A percentile compares a stretch with the other conserved stretches of the same genome.
These are phyloP conservation scores for Colletotrichum ledebouriae DNA, from an alignment of 2,329 filamentous ascomycete species.

Conservation along the genomic window DNA sequence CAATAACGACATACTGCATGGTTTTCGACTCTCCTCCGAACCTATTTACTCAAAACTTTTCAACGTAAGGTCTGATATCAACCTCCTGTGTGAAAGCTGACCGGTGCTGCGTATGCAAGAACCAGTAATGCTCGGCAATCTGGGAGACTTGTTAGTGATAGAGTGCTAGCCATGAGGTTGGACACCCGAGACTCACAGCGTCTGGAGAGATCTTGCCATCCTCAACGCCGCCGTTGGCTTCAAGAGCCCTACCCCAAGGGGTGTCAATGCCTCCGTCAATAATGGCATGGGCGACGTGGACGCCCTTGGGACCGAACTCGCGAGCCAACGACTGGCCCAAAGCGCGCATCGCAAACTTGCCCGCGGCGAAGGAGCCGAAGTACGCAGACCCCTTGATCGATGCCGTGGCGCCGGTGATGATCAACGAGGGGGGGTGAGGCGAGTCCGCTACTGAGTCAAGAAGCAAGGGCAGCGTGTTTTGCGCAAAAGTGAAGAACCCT, in stretches of 20 bases:
- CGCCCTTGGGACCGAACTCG: slow-evolving; percentile 86
- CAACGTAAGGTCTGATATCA: slow-evolving; percentile 83
- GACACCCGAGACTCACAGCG: slow-evolving; percentile 70
- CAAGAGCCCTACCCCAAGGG: slow-evolving; percentile 71
- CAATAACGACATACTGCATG: slow-evolving; percentile 7
- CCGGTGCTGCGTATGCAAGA: slow-evolving; percentile 83
- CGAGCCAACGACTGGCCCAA: slow-evolving; percentile 81
- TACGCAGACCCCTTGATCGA: slow-evolving; percentile 78
- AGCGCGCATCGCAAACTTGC: slow-evolving; percentile 84
- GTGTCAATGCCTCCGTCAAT: slow-evolving; percentile 91
- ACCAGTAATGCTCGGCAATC: slow-evolving; percentile 91
- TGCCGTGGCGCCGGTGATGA: slow-evolving; percentile 90
- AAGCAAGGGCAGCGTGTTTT: slow-evolving; percentile 78
- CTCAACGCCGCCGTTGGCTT: slow-evolving; percentile 59
- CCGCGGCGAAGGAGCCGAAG: slow-evolving; percentile 79
- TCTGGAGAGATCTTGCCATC: slow-evolving; percentile 79
- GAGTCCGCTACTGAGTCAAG: slow-evolving; percentile 69
- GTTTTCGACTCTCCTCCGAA: neutral
- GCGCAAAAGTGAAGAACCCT: slow-evolving; percentile 83
- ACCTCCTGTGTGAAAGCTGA: slow-evolving; percentile 86
- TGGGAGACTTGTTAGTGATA: slow-evolving; percentile 51
- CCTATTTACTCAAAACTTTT: slow-evolving; percentile 72
- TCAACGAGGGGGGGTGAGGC: slow-evolving; percentile 79
- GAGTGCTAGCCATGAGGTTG: slow-evolving; percentile 4
- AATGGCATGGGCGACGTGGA: slow-evolving; percentile 86